Evolutionary conservation across 768 basidiomycete species (phyloP).

Genomic region (Leucosporidium scottii): DNA sequence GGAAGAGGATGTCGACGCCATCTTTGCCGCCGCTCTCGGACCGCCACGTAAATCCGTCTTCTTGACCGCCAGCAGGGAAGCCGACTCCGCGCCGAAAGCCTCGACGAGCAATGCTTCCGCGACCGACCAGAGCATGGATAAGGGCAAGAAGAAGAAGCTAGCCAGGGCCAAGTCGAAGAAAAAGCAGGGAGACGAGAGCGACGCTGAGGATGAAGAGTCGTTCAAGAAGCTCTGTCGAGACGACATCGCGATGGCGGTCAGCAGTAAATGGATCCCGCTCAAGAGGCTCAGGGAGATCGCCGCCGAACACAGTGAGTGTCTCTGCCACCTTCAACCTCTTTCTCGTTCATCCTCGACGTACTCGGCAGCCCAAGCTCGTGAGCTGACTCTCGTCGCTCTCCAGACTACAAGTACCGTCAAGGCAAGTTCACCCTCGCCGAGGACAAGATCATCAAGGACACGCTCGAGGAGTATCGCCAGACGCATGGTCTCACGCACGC

Average conservation of each 20-base stretch:
- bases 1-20: neutral
- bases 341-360: neutral
- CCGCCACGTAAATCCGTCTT: neutral
- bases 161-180: neutral
- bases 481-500: neutral
- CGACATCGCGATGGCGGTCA: neutral
- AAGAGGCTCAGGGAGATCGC: constrained; percentile 19
- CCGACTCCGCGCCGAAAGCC: constrained; percentile 45
- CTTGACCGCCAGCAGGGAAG: constrained; percentile 39
- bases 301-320: constrained; percentile 17
- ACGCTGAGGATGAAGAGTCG: neutral
- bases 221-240: neutral
- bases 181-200: neutral
- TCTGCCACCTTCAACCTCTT: neutral
- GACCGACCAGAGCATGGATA: constrained; percentile 1
- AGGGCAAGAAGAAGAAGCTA: neutral
- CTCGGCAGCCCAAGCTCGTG: too few species aligned
- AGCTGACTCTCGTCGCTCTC: neutral
- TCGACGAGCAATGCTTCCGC: too few species aligned
- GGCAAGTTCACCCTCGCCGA: constrained; percentile 30
- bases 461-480: constrained; percentile 15
- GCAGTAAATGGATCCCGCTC: constrained; percentile 18
- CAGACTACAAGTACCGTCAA: constrained; percentile 23
- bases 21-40: neutral
- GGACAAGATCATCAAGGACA: constrained; percentile 18